Evolutionary conservation across 805 yeast genomes (phyloP).

Genomic region (Starmerella sirachaensis): DNA sequence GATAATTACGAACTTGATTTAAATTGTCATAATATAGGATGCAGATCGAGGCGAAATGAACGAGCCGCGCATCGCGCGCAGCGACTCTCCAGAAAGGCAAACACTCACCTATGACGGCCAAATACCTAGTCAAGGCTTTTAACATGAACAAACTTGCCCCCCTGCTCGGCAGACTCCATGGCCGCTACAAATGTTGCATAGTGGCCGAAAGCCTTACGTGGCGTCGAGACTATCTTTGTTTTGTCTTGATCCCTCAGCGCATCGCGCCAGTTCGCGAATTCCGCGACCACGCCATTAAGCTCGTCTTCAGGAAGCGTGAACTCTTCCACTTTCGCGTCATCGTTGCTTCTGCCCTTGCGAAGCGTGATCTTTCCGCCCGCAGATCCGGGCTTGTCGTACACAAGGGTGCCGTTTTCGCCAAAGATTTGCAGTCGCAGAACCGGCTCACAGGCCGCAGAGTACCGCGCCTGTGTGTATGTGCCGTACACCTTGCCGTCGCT

Average conservation of each 20-base stretch:
- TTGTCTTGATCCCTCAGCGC: constrained; percentile 58
- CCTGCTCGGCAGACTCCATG: constrained; percentile 46
- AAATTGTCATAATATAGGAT: too few relatives aligned
- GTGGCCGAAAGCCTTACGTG: constrained; percentile 80
- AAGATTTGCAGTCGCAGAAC: constrained; percentile 53
- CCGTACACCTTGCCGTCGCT: constrained; percentile 54
- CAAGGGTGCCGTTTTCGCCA: constrained; percentile 69
- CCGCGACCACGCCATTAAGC: constrained; percentile 46
- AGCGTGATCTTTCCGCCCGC: constrained; percentile 20
- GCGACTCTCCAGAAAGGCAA: too few relatives aligned
- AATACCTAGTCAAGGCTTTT: constrained; percentile 11
- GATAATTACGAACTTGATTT: too few relatives aligned
- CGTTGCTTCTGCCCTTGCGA: constrained; percentile 23
- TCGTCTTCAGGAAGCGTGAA: constrained; percentile 26
- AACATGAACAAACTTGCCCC: constrained; percentile 30
- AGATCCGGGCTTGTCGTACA: constrained; percentile 53
- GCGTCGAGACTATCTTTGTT: constrained; percentile 43
- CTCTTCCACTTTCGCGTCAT: constrained; percentile 25
- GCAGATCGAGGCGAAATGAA: too few relatives aligned
- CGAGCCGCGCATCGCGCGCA: too few relatives aligned
- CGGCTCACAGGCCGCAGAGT: constrained; percentile 72
- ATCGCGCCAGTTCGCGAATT: constrained; percentile 43
- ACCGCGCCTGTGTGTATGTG: constrained; percentile 76
- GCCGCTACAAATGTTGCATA: constrained; percentile 83
- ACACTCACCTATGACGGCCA: too few relatives aligned